phyloP scores from a whole-genome alignment of 176 grass and related monocot species.

The Phyllostachys edulis region DNA sequence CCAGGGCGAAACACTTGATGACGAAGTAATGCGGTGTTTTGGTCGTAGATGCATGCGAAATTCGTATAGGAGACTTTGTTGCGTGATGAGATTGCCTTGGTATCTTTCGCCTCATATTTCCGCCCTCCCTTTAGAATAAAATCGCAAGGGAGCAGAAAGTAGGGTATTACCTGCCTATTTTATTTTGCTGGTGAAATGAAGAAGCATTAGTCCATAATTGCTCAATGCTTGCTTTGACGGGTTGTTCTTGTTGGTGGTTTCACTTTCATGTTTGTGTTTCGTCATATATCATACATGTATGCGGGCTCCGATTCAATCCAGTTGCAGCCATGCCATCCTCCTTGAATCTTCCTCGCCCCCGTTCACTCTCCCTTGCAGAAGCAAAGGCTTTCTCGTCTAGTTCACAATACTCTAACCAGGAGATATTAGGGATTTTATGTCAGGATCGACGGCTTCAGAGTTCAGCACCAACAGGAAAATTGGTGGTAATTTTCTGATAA shows the following conservation, averaged over 20 bases:
- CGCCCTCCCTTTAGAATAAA: neutral
- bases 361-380: neutral
- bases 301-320: neutral
- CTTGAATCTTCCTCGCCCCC: constrained; percentile 3
- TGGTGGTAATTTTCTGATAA: no score
- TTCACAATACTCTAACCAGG: neutral
- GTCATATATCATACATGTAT: neutral
- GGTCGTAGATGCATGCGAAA: constrained; percentile 3
- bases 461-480: no score
- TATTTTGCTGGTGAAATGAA: neutral
- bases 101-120: neutral
- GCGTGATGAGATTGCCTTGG: neutral
- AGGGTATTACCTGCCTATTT: neutral
- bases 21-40: neutral
- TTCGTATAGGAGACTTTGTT: neutral
- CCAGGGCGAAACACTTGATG: neutral
- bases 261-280: neutral
- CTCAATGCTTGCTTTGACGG: neutral
- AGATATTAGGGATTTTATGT: neutral
- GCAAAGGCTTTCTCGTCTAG: neutral
- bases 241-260: neutral
- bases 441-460: no score
- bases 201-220: neutral
- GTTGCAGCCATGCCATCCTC: constrained; percentile 20
- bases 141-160: neutral